Evolutionary conservation across 202 grass and related monocot genomes (phyloP), one percentile per base, ranked within the genome.

Genomic region (Panicum hallii): DNA sequence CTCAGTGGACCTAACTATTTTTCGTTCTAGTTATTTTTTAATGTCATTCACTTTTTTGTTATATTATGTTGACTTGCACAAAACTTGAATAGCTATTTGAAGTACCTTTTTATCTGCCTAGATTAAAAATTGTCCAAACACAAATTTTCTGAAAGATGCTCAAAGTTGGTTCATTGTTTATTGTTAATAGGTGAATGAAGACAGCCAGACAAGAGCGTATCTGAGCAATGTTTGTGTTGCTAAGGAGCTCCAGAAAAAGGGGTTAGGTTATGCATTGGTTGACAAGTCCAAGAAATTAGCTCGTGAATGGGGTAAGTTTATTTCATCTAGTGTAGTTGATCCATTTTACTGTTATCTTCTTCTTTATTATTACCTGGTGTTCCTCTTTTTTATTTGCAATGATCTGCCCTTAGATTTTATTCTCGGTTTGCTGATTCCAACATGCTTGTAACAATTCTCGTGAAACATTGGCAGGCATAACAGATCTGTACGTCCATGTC

Each of bases 401-500:
- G 14, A 41, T 53, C 55, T 16, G 13, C 12, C 30, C 13, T 48
- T 65, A 20, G 30, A 70, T 16, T 1, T 14, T 23, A 65, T 74
- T 79, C 17, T 44, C 38, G 6, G 1, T 46, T 67, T 23, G 16
- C 3, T 78, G 56, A 74, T 85, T 44, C 47, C 10, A 20, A 41
- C 77, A 11, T 68, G 67, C 73, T 84, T 65, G 64, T 57, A 2
- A 60, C 23, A 70, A 58, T 32, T 46, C 8, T 3, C 64, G 55
- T 65, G 8, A 71, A 45, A 48, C 52, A 17, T 80, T 83, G 68
- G 62, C 92, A 99, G 96, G 93, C 70, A 92, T 99, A 87, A 92
- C 91, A 14, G 91, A 99, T 85, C 74, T 99, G 81, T 99, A 99
- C 73, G 93, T 99, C 36, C 96, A 99, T 89, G 96, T 99, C 72